A percentile compares a stretch with the other conserved stretches of the same genome.
phyloP scores from a whole-genome alignment of 2,329 filamentous ascomycete genomes.

The Drechslerella dactyloides region DNA sequence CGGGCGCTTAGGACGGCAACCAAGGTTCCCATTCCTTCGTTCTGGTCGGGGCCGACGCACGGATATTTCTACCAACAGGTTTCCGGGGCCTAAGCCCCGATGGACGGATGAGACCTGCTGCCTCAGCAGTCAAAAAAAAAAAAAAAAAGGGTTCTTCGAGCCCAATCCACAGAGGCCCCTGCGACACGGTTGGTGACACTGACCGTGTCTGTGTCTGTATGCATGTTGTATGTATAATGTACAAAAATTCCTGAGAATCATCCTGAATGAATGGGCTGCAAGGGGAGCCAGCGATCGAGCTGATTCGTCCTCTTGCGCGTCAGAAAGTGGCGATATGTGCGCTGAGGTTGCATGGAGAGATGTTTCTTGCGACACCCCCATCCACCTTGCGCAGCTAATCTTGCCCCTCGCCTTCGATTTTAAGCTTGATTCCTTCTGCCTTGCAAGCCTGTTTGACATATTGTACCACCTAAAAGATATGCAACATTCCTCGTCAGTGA shows the following conservation, averaged over 20 bases:
- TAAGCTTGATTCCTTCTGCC: constrained; percentile 44
- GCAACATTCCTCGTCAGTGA: constrained; percentile 29
- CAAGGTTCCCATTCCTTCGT: constrained; percentile 25
- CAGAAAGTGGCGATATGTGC: neutral
- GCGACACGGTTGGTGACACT: constrained; percentile 1
- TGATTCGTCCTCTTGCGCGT: neutral
- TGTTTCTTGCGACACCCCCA: constrained; percentile 8
- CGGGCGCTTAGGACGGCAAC: constrained; percentile 48
- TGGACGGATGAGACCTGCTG: neutral
- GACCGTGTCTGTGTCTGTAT: neutral
- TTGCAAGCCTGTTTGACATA: constrained; percentile 45
- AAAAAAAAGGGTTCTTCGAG: neutral
- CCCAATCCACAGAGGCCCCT: neutral
- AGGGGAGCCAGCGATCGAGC: neutral
- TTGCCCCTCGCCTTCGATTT: constrained; percentile 40
- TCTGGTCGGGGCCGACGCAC: constrained; percentile 27
- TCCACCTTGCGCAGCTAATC: constrained; percentile 13
- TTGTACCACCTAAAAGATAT: constrained; percentile 38
- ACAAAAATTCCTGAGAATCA: neutral
- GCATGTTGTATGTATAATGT: neutral
- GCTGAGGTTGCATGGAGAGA: constrained; percentile 1
- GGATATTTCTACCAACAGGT: constrained; percentile 4
- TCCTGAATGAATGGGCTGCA: neutral
- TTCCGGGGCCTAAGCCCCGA: neutral
- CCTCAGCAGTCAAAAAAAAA: constrained; percentile 5